Evolutionary conservation across 371 early-diverging fungal genomes (phyloP), one percentile per base, ranked within the genome.

Genomic region (Vittaforma corneae): DNA sequence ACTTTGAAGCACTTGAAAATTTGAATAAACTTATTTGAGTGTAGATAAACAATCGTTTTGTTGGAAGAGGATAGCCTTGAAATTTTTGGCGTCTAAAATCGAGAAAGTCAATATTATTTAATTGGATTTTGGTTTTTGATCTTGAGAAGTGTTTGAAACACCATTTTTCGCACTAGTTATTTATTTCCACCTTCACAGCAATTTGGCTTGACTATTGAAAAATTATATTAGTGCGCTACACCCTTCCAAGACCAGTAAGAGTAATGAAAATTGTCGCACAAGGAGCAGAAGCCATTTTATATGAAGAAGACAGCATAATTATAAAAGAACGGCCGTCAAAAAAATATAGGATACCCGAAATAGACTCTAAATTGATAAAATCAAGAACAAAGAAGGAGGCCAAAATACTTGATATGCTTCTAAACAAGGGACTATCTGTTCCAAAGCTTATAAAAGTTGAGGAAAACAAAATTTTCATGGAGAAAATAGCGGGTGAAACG

Each of bases 241-340:
- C n/a, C n/a, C 11, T 11, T 11, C 9, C 40, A 40, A 11, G 9
- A 11, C n/a, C n/a, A 9, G n/a, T n/a, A 9, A n/a, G 9, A 9
- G n/a, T 11, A 52, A 64, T 70, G 64, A 37, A 55, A 58, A 38
- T 70, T 64, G 29, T 71, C 28, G 61, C 55, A 32, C 69, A 48
- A 1, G 79, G 79, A 16, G 77, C 79, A 48, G 79, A 79, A 53
- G 74, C 77, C 32, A 52, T 55, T 11, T 55, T 79, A 20, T 76
- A 63, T 48, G 28, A 20, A 34, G 24, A 48, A 3, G 52, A 60
- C 18, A 50, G 52, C 4, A 51, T 55, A n/a, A 55, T 77, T 54
- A 3, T 65, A 18, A 79, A 79, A 61, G 44, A 68, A 38, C 55
- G 79, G 46, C 2, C 61, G 1, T 37, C 30, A 3, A 79, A 79